phyloP scores from a whole-genome alignment of 371 early-diverging fungal genomes.

The Apophysomyces ossiformis region DNA sequence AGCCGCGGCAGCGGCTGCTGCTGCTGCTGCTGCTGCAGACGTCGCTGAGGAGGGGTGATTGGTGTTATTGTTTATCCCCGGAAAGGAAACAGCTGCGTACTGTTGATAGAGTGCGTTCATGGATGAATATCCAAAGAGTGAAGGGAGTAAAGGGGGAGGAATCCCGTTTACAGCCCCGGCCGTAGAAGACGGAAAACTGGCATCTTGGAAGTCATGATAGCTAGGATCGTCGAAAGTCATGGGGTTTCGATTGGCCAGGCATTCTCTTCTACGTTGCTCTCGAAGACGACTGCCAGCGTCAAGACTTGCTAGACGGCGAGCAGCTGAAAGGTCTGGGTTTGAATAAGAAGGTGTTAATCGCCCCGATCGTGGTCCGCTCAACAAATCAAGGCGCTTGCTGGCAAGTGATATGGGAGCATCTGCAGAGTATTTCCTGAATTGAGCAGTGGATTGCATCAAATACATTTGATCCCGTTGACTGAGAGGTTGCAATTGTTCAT shows the following conservation, averaged over 20 bases:
- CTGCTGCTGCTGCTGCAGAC: slow-evolving; percentile 13
- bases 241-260: not conserved
- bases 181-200: not conserved
- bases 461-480: slow-evolving; percentile 13
- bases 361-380: slow-evolving; percentile 18
- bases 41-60: slow-evolving; percentile 12
- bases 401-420: slow-evolving; percentile 30
- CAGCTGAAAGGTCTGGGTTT: slow-evolving; percentile 43
- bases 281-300: slow-evolving; percentile 22
- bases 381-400: slow-evolving; percentile 33
- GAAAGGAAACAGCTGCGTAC: slow-evolving; percentile 6
- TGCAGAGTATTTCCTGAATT: slow-evolving; percentile 33
- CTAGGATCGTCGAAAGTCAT: not conserved
- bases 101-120: slow-evolving; percentile 5
- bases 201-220: slow-evolving; percentile 13
- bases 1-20: slow-evolving; percentile 18
- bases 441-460: slow-evolving; percentile 15
- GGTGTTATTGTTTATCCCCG: slow-evolving; percentile 3
- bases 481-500: slow-evolving; percentile 13
- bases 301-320: slow-evolving; percentile 31
- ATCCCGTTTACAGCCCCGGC: slow-evolving; percentile 5
- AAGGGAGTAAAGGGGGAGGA: slow-evolving; percentile 14
- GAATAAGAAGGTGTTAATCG: slow-evolving; percentile 48
- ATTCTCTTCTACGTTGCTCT: slow-evolving; percentile 13
- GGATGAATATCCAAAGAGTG: slow-evolving; percentile 17